Base-by-base conservation (phyloP, 176 grass and related monocot species). In the Aegilops bicornis region DNA sequence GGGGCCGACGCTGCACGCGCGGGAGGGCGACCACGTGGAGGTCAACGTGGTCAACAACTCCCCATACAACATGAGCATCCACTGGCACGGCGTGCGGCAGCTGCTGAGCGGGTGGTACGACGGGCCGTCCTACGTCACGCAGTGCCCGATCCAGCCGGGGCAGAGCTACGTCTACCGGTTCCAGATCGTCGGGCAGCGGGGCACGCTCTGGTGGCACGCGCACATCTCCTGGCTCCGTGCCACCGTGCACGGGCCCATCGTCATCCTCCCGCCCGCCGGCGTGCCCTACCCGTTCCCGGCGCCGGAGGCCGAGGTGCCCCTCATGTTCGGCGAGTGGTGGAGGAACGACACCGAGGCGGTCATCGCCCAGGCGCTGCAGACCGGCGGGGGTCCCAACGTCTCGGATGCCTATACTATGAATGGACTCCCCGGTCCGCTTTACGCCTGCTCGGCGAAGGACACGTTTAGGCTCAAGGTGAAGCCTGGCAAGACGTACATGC, bases 161-260 rank as follows among this genome's bases (percentile, higher is more conserved):
- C 61, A 52, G 20, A 93, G 93, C 89, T 95, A 87, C 61, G 87
- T 92, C 0, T 98, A 95, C 83, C 48, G 86, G 10, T 98, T 90
- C 87, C 79, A 42, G 6, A 61, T 92, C 33, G 8, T 81, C 3
- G 89, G 89, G 2, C 95, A 98, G 83, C 90, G 93, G 15, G 95
- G 95, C 85, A 97, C 95, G 82, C 92, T 97, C 74, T 94, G 92
- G 87, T 97, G 92, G 92, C 95, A 97, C 68, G 95, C 90, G 8
- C 95, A 97, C 87, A 92, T 97, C 88, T 89, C 88, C 16, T 97
- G 95, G 92, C 92, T 94, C 22, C 89, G 95, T 7, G 78, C 95
- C 39, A 97, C 95, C 73, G 54, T 92, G 93, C 54, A 98, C 76
- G 95, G 95, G 0, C 89, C 95, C 48, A 66, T 98, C 71, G 88